Conservation (phyloP, 495 filamentous ascomycete genomes). For the Letharia lupina region DNA sequence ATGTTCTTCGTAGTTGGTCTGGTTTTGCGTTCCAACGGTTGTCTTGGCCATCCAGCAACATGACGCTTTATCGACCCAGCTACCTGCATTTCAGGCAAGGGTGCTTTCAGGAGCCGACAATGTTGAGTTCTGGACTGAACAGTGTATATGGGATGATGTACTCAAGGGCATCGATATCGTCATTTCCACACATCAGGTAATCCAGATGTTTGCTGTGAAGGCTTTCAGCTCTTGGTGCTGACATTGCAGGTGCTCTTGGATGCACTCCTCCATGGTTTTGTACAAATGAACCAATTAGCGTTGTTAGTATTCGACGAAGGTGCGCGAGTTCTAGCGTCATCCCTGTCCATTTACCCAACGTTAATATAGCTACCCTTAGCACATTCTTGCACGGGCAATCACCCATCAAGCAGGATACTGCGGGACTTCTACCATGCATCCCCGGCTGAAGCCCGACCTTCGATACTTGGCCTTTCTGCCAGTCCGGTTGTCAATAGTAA, state of each 20-base stretch:
- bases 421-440: constrained; percentile 57
- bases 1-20: constrained; percentile 50
- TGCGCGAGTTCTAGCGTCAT: constrained; percentile 26
- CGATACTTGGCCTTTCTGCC: constrained; percentile 77
- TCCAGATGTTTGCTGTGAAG: constrained; percentile 4
- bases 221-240: constrained; percentile 19
- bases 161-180: constrained; percentile 62
- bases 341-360: background rate
- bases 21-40: constrained; percentile 81
- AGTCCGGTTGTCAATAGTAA: constrained; percentile 57
- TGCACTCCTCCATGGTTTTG: constrained; percentile 73
- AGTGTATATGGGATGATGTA: constrained; percentile 63
- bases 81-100: constrained; percentile 54
- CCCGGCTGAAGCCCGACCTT: constrained; percentile 40
- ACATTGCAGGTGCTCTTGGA: constrained; percentile 55
- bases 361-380: constrained; percentile 41
- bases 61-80: constrained; percentile 49
- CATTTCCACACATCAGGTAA: constrained; percentile 59
- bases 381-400: constrained; percentile 56
- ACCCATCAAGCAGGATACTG: constrained; percentile 75
- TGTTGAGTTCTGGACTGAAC: constrained; percentile 67
- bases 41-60: constrained; percentile 67
- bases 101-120: constrained; percentile 60
- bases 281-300: constrained; percentile 54
- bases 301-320: constrained; percentile 90